Evolutionary conservation across 2,329 filamentous ascomycete genomes (phyloP).

Genomic region (Cladosporium sp.): DNA sequence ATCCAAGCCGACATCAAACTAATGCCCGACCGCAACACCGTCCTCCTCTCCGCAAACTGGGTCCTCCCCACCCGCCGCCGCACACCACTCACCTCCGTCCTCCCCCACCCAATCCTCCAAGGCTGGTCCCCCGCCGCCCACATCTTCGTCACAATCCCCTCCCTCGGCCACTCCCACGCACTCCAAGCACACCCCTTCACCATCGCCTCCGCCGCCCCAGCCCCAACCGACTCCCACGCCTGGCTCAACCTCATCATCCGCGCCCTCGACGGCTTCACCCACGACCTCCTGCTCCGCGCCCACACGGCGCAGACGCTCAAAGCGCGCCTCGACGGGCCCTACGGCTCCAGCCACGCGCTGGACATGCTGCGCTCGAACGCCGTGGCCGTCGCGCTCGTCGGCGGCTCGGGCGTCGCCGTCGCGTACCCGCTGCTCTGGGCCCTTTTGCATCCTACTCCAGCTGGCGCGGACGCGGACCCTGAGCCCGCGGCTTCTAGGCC

Average conservation of each 20-base stretch:
- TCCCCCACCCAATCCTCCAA: conserved; percentile 22
- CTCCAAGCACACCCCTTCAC: conserved; percentile 62
- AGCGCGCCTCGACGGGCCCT: conserved; percentile 58
- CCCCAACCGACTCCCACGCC: conserved; percentile 35
- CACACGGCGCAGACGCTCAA: conserved; percentile 36
- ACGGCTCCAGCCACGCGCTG: conserved; percentile 53
- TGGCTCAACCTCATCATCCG: conserved; percentile 55
- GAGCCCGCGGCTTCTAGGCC: conserved; percentile 14
- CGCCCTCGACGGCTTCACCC: conserved; percentile 54
- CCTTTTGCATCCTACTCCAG: conserved; percentile 16
- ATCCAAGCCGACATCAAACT: conserved; percentile 47
- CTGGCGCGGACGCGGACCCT: not conserved
- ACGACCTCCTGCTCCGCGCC: conserved; percentile 49
- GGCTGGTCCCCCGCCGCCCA: conserved; percentile 60
- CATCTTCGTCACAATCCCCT: conserved; percentile 56
- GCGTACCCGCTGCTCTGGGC: conserved; percentile 55
- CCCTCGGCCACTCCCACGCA: conserved; percentile 45
- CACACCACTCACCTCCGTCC: conserved; percentile 13
- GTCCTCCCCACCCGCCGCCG: conserved; percentile 19
- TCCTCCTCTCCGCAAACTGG: conserved; percentile 45
- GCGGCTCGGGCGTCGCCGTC: conserved; percentile 60
- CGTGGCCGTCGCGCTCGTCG: conserved; percentile 52
- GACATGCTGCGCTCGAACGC: conserved; percentile 46
- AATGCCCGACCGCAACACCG: conserved; percentile 52
- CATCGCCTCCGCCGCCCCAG: conserved; percentile 55